phyloP scores from a whole-genome alignment of 805 yeast species.

The Saturnispora diversa region DNA sequence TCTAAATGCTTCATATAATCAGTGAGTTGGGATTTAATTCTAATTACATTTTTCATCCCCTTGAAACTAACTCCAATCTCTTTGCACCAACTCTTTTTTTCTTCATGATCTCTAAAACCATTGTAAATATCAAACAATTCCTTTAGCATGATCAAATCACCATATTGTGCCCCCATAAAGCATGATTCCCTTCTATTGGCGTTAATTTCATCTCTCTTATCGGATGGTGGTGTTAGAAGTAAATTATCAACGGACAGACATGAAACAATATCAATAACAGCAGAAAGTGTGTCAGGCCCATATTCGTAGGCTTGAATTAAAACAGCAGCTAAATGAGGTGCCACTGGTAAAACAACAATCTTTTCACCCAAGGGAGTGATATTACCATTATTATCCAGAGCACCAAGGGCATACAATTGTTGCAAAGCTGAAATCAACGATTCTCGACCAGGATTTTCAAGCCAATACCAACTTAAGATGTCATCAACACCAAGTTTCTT shows the following conservation, averaged over 20 bases:
- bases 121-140: slow-evolving; percentile 59
- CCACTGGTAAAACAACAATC: slow-evolving; percentile 83
- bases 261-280: slow-evolving; percentile 82
- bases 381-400: slow-evolving; percentile 66
- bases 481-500: slow-evolving; percentile 80
- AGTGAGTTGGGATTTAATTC: slow-evolving; percentile 66
- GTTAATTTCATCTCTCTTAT: slow-evolving; percentile 76
- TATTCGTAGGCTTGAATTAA: slow-evolving; percentile 57
- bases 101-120: slow-evolving; percentile 39
- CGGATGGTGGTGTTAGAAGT: slow-evolving; percentile 70
- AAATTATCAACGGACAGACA: slow-evolving; percentile 91
- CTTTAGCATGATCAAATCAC: slow-evolving; percentile 77
- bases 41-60: slow-evolving; percentile 70
- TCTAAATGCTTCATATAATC: slow-evolving; percentile 54
- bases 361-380: slow-evolving; percentile 74
- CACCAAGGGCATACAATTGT: slow-evolving; percentile 70
- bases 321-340: slow-evolving; percentile 89
- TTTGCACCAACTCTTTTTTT: slow-evolving; percentile 74
- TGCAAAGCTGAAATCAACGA: slow-evolving; percentile 69
- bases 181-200: slow-evolving; percentile 63
- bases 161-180: slow-evolving; percentile 61
- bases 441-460: slow-evolving; percentile 80
- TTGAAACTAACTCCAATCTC: slow-evolving; percentile 67
- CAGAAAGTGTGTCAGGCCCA: slow-evolving; percentile 35
- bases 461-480: slow-evolving; percentile 83